These are phyloP conservation scores for Fistulina hepatica DNA, from an alignment of 1,284 basidiomycete genomes.

Conservation along the genomic window DNA sequence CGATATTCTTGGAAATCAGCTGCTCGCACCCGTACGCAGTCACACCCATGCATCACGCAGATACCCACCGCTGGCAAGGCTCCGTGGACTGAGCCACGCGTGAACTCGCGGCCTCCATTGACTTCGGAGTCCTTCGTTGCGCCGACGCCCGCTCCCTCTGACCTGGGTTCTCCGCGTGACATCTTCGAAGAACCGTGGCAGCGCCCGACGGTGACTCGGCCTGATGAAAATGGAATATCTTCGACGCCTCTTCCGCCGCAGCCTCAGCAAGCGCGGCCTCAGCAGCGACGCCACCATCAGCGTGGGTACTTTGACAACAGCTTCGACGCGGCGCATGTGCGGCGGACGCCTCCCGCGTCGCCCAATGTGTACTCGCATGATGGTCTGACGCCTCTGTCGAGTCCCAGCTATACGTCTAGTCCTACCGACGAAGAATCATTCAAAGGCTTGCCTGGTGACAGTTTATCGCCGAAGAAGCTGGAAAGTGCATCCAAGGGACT, in stretches of 20 bases:
- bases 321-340: constrained; percentile 18
- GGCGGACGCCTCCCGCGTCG: constrained; percentile 34
- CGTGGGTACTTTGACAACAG: constrained; percentile 36
- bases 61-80: constrained; percentile 19
- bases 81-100: constrained; percentile 19
- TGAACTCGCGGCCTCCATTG: constrained; percentile 16
- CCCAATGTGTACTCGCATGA: constrained; percentile 19
- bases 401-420: constrained; percentile 6
- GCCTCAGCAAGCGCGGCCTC: constrained; percentile 6
- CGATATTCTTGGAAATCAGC: too few relatives aligned
- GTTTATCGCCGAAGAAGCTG: constrained; percentile 26
- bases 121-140: background rate
- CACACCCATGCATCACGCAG: too few relatives aligned
- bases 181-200: constrained; percentile 22
- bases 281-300: constrained; percentile 31
- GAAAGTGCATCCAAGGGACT: constrained; percentile 5
- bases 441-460: constrained; percentile 23
- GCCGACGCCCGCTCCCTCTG: constrained; percentile 9
- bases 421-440: background rate
- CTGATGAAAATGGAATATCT: too few relatives aligned
- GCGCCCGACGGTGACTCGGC: constrained; percentile 15
- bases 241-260: constrained; percentile 21
- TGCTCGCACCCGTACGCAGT: too few relatives aligned
- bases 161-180: constrained; percentile 34
- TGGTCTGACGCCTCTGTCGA: constrained; percentile 15